Base-by-base conservation (phyloP, 352 stramenopile species). In the Phytophthora hibernalis region DNA sequence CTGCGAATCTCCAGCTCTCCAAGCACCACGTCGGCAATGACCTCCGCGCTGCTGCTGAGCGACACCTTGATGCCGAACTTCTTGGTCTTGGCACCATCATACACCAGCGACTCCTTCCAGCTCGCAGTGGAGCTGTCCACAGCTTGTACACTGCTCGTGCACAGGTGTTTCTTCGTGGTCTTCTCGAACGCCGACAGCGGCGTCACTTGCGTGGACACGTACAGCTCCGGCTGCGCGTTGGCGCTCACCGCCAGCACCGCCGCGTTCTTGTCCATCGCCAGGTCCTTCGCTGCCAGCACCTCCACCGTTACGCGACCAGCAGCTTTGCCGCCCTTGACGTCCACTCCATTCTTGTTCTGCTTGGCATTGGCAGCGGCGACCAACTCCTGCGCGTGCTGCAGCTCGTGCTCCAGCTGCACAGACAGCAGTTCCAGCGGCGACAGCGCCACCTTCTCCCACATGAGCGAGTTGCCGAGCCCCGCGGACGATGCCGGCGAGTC, bases 291-390 rank as follows among this genome's bases (percentile, higher is more conserved):
- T 2, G 63, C 55, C 18, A 89, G 51, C 18, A 94, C 82, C 35
- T 83, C 68, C 55, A 96, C 72, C 8, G 50, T 70, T 26, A 92
- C 56, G 21, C 68, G 54, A 6, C 87, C 87, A 21, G 69, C 68
- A 20, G 84, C 85, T 54, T 91, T 93, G 48, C 80, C 72, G 21
- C 82, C 82, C 42, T 61, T 76, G 43, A 93, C 24, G 57, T 96
- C 87, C 28, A 96, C 78, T n/a, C 84, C 87, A 37, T 92, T 68
- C 68, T 85, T 91, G 71, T 96, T 96, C 60, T 83, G 81, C 67
- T 83, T 86, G 16, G 10, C 38, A 50, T 26, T 57, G 10, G 38
- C 20, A 2, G 67, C 70, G 3, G 72, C 62, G 16, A 80, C 67
- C 22, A 55, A 73, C 47, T 85, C 79, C 49, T 88, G 56, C 0